Percentiles rank a stretch among this genome's conserved stretches.
phyloP scores from a whole-genome alignment of 148 eudicot genomes.

The Rhododendron vialii region DNA sequence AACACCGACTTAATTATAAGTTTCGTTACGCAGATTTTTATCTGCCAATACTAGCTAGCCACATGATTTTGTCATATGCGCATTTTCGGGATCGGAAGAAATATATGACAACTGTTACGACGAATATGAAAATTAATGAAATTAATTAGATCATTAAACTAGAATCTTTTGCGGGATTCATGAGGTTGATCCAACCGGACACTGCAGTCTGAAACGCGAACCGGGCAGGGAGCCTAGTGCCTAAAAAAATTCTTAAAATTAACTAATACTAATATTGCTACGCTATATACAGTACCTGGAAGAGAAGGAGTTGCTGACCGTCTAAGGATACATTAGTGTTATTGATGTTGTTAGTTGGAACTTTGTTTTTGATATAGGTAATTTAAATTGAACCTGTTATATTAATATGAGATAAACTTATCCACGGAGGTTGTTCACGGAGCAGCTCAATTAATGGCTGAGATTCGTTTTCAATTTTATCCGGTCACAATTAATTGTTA shows the following conservation, averaged over 20 bases:
- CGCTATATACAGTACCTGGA: not conserved
- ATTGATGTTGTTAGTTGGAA: not conserved
- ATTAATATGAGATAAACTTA: not conserved
- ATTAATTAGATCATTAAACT: too few species aligned
- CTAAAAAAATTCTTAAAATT: not conserved
- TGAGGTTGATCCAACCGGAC: not conserved
- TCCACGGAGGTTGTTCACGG: too few species aligned
- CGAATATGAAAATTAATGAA: not conserved
- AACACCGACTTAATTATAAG: not conserved
- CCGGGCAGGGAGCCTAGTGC: not conserved
- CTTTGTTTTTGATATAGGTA: not conserved
- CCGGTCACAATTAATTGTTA: too few species aligned
- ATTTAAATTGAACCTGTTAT: not conserved
- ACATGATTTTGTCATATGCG: not conserved
- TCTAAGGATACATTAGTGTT: not conserved
- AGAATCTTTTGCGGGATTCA: not conserved
- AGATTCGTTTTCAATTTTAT: too few species aligned
- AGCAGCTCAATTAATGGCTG: too few species aligned
- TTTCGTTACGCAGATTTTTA: too few species aligned
- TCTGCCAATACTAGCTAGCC: not conserved
- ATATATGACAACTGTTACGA: not conserved
- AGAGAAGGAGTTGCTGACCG: not conserved
- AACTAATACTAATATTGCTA: not conserved
- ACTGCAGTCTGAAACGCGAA: not conserved
- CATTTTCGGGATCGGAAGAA: not conserved